Evolutionary conservation across 257 asterid genomes (phyloP).

Genomic region (Rubia yunnanensis): DNA sequence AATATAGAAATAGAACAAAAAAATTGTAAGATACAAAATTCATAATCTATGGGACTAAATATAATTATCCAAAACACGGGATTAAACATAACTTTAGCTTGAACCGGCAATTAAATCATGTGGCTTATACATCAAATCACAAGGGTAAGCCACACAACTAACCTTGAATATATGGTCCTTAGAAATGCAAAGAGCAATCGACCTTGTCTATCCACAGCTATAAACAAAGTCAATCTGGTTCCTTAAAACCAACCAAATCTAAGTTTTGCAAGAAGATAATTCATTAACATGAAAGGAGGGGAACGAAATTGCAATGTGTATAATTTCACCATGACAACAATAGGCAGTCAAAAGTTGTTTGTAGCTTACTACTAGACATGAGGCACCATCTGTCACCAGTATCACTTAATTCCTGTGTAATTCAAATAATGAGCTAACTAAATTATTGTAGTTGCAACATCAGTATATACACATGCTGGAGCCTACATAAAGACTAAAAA

Average conservation of each 20-base stretch:
- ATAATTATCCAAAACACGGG: too few species aligned
- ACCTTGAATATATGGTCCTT: too few species aligned
- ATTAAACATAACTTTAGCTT: too few species aligned
- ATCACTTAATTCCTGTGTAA: constrained; percentile 60
- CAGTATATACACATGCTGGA: constrained; percentile 3
- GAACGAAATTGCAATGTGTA: constrained; percentile 17
- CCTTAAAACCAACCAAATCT: constrained; percentile 1
- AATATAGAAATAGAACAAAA: too few species aligned
- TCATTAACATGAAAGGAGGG: constrained; percentile 11
- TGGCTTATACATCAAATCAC: too few species aligned
- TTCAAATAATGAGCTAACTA: neutral
- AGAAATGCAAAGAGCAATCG: too few species aligned
- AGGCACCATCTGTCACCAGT: constrained; percentile 94
- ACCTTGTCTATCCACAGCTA: neutral
- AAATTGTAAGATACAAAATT: too few species aligned
- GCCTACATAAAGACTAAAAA: constrained; percentile 6
- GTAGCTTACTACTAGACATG: constrained; percentile 38
- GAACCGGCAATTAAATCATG: too few species aligned
- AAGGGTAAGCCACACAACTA: too few species aligned
- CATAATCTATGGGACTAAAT: too few species aligned
- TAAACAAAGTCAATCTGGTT: too few species aligned
- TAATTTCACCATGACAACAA: constrained; percentile 66
- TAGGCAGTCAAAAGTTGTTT: constrained; percentile 61
- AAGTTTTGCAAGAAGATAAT: neutral
- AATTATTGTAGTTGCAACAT: neutral